These are phyloP conservation scores for Piedraia hortae DNA, from an alignment of 2,329 filamentous ascomycete species.

Conservation along the genomic window DNA sequence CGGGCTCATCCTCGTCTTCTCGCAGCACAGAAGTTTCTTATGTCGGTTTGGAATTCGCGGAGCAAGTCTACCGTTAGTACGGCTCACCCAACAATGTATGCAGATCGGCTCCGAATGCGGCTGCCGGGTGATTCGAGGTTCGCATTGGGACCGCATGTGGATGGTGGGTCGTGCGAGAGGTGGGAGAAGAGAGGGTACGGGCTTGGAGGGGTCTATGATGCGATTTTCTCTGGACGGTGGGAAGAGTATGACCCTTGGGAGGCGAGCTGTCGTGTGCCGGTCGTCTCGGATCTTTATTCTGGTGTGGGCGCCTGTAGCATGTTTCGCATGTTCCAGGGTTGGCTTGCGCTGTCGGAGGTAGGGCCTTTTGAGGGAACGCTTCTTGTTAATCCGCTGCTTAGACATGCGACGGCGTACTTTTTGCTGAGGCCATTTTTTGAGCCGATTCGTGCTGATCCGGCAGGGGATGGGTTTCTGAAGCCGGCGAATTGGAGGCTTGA, in stretches of 20 bases:
- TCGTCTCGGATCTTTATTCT: constrained; percentile 48
- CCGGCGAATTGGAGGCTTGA: constrained; percentile 34
- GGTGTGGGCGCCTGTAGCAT: constrained; percentile 59
- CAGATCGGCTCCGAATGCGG: constrained; percentile 24
- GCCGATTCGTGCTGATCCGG: constrained; percentile 15
- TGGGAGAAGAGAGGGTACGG: constrained; percentile 34
- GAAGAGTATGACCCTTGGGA: constrained; percentile 67
- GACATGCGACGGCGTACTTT: constrained; percentile 50
- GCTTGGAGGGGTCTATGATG: constrained; percentile 37
- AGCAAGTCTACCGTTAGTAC: constrained; percentile 17
- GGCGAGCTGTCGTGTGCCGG: constrained; percentile 36
- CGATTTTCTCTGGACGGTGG: constrained; percentile 48
- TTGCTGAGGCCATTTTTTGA: constrained; percentile 66
- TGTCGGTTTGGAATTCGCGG: constrained; percentile 22
- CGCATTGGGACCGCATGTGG: constrained; percentile 28
- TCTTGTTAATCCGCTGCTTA: constrained; percentile 52
- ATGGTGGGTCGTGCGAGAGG: constrained; percentile 23
- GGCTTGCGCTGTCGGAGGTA: constrained; percentile 53
- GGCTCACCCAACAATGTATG: constrained; percentile 20
- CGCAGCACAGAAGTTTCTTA: constrained; percentile 20
- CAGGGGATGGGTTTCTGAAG: constrained; percentile 20
- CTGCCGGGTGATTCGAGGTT: constrained; percentile 26
- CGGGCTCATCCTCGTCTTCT: constrained; percentile 21
- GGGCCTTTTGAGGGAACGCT: constrained; percentile 53
- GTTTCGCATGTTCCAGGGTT: constrained; percentile 76